These are phyloP conservation scores for Cardamine occulta DNA, from an alignment of 345 rosid species.

Conservation along the genomic window DNA sequence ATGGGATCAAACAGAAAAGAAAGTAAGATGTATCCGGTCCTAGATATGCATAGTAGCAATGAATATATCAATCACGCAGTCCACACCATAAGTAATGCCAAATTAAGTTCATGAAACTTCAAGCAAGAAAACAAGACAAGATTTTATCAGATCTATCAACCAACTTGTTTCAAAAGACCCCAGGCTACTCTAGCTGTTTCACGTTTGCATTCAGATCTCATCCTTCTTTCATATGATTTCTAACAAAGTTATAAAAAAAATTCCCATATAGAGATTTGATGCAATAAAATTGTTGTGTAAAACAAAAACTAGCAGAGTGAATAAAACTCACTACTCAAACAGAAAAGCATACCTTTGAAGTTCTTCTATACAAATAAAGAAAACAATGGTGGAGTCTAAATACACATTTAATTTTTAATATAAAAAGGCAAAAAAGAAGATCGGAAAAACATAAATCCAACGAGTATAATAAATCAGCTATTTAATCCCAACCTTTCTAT, in stretches of 20 bases:
- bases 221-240: conserved; percentile 10
- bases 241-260: background rate
- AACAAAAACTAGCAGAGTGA: conserved; percentile 2
- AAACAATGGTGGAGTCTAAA: background rate
- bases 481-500: conserved; percentile 13
- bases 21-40: conserved; percentile 19
- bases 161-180: conserved; percentile 8
- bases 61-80: background rate
- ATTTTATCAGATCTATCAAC: conserved; percentile 8
- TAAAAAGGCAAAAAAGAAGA: background rate
- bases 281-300: background rate
- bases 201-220: background rate
- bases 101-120: conserved; percentile 14
- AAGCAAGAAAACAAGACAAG: conserved; percentile 1
- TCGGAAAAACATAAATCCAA: background rate
- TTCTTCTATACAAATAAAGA: background rate
- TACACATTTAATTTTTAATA: background rate
- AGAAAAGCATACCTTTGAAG: conserved; percentile 11
- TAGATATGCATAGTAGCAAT: conserved; percentile 12
- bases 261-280: background rate
- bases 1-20: background rate
- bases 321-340: conserved; percentile 10
- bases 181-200: conserved; percentile 6
- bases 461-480: background rate
- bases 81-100: background rate